Conservation (phyloP, 228 moss, liverwort and hornwort genomes). For the Sphagnum fallax region DNA sequence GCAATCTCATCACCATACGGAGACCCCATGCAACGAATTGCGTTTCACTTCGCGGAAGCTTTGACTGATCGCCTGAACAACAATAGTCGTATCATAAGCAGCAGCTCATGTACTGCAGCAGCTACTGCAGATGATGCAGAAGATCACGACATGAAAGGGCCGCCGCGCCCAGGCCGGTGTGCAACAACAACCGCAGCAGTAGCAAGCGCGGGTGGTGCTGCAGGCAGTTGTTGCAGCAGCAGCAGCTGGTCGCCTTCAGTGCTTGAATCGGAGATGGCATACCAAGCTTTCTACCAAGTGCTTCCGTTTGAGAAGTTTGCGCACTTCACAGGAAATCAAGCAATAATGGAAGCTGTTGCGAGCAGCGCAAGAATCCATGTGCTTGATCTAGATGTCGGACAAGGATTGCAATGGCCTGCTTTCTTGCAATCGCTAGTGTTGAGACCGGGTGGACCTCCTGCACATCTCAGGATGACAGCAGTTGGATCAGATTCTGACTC, state of each 20-base stretch:
- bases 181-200: conserved; percentile 10
- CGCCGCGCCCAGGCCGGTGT: neutral
- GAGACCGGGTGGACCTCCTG: conserved; percentile 34
- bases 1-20: conserved; percentile 37
- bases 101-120: conserved; percentile 2
- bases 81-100: conserved; percentile 1
- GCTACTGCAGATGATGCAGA: neutral
- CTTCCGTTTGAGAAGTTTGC: conserved; percentile 50
- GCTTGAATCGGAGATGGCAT: conserved; percentile 22
- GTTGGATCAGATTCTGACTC: conserved; percentile 26
- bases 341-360: conserved; percentile 47
- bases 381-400: conserved; percentile 58
- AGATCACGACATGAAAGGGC: neutral
- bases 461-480: conserved; percentile 39
- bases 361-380: conserved; percentile 46
- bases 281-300: conserved; percentile 43
- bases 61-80: conserved; percentile 36
- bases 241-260: neutral
- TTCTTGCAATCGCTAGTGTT: conserved; percentile 44
- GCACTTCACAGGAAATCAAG: conserved; percentile 65
- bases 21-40: conserved; percentile 70
- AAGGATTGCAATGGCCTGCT: conserved; percentile 68
- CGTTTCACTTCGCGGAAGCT: conserved; percentile 61
- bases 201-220: too few relatives aligned
- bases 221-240: too few relatives aligned